A percentile compares a stretch with the other conserved stretches of the same genome.
Conservation (phyloP, 352 stramenopile species). For the Peronospora destructor region DNA sequence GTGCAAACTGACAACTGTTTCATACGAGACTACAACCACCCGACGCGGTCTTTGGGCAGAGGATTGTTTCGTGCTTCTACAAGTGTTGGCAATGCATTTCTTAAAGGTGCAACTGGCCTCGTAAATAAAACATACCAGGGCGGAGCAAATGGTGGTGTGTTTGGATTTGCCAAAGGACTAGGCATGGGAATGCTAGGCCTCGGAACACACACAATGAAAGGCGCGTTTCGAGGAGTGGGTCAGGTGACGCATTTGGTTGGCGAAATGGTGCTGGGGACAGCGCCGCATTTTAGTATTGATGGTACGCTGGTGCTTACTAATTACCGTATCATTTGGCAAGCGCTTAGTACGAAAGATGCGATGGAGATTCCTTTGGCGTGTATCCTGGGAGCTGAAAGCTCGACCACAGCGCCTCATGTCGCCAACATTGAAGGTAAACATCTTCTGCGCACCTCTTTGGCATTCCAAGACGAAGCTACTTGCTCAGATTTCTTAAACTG, state of each 20-base stretch:
- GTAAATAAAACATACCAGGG: constrained; percentile 86
- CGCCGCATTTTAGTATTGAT: constrained; percentile 84
- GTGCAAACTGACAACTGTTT: constrained; percentile 85
- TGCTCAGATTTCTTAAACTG: constrained; percentile 70
- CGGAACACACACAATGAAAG: constrained; percentile 81
- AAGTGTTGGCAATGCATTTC: constrained; percentile 76
- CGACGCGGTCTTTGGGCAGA: constrained; percentile 69
- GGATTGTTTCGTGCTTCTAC: constrained; percentile 78
- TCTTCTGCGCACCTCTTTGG: constrained; percentile 66
- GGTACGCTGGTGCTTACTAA: constrained; percentile 76
- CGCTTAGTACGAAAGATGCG: constrained; percentile 63
- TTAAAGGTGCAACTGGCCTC: constrained; percentile 74
- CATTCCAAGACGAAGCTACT: constrained; percentile 75
- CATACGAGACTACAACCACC: constrained; percentile 69
- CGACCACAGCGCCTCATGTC: constrained; percentile 72
- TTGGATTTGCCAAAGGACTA: constrained; percentile 83
- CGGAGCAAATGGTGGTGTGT: constrained; percentile 72
- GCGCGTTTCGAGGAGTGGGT: constrained; percentile 74
- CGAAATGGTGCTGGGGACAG: constrained; percentile 79
- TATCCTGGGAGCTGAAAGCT: constrained; percentile 73
- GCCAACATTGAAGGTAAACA: constrained; percentile 83
- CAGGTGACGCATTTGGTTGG: constrained; percentile 84
- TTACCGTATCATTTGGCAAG: constrained; percentile 83
- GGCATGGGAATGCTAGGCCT: constrained; percentile 83
- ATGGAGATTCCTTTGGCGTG: constrained; percentile 80